Percentiles rank a stretch among this genome's conserved stretches.
phyloP scores from a whole-genome alignment of 2,329 filamentous ascomycete species.

The Bipolaris oryzae region DNA sequence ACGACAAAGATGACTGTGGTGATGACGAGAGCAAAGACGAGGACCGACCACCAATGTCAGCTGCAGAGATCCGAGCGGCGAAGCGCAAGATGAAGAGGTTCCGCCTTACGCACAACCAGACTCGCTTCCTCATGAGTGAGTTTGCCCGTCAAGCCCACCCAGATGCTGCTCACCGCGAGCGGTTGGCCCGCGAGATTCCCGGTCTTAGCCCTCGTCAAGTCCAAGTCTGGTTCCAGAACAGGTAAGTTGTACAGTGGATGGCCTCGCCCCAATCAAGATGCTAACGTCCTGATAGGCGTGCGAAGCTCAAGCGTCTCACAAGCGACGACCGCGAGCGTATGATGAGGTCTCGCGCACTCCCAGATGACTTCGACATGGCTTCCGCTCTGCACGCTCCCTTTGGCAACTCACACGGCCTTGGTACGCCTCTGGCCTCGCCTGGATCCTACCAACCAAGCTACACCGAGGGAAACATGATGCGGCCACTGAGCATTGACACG shows the following conservation, averaged over 20 bases:
- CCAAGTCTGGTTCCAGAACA: conserved; percentile 98
- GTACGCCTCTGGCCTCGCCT: conserved; percentile 57
- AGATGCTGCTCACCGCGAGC: conserved; percentile 86
- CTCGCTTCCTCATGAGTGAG: conserved; percentile 96
- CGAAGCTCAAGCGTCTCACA: conserved; percentile 66
- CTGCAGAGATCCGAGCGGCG: conserved; percentile 55
- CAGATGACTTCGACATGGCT: conserved; percentile 65
- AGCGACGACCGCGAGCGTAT: conserved; percentile 67
- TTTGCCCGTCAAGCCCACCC: conserved; percentile 94
- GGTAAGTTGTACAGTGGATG: conserved; percentile 62
- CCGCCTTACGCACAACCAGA: conserved; percentile 92
- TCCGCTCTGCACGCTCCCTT: conserved; percentile 64
- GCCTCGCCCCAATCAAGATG: not conserved
- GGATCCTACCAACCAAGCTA: conserved; percentile 49
- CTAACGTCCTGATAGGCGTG: conserved; percentile 54
- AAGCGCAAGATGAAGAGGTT: conserved; percentile 75
- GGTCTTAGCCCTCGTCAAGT: conserved; percentile 91
- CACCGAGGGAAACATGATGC: conserved; percentile 65
- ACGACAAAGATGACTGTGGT: conserved; percentile 47
- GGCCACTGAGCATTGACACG: conserved; percentile 71
- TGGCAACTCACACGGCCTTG: conserved; percentile 52
- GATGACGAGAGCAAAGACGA: conserved; percentile 41
- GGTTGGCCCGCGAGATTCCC: conserved; percentile 86
- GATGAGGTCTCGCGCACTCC: conserved; percentile 64
- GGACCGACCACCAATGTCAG: conserved; percentile 51